Evolutionary conservation across 140 eudicot genomes (phyloP), one percentile per base, ranked within the genome.

Genomic region (Cichorium intybus): DNA sequence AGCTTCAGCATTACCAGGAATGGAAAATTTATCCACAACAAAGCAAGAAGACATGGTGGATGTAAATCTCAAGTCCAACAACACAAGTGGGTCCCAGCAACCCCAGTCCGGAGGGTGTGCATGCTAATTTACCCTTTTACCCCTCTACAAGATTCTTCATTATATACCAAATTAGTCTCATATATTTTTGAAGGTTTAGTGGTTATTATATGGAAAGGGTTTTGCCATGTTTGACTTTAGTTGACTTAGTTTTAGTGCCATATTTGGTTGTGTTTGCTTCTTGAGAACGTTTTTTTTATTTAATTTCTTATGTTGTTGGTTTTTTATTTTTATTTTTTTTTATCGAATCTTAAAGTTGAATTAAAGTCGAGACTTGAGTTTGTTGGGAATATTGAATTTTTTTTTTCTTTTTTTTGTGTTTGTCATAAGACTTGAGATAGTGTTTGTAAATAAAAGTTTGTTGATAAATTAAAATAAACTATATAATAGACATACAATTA

Each of bases 41-140:
- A 87, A 87, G 78, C 95, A 84, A 62, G 95, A 87, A 74, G 91
- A 84, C 56, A 79, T 87, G 95, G 95, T 87, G n/a, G 95, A 87
- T 69, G 95, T 87, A 53, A 84, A 84, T 72, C 88, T 87, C 33
- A 87, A 79, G 84, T 70, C 95, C 58, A 78, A 59, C 80, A 81
- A 77, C 54, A 33, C 84, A 67, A 81, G 71, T 64, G 80, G 79
- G 58, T 81, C 90, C 57, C 91, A 87, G 70, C 85, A 84, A 63
- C 73, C 81, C 10, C 82, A 81, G 53, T 78, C 88, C 0, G 95
- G 95, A 41, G 88, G 95, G 50, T 87, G 95, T 41, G 76, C 84
- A 37, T 87, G 95, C 61, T 87, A 77, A 87, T 43, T 43, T 1
- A 3, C 3, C 1, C 7, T 11, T 31, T 5, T 5, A 31, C n/a